Percentiles rank a stretch among this genome's conserved stretches.
Evolutionary conservation across 164 flowering plant species (phyloP).

Genomic region (Saururus chinensis): DNA sequence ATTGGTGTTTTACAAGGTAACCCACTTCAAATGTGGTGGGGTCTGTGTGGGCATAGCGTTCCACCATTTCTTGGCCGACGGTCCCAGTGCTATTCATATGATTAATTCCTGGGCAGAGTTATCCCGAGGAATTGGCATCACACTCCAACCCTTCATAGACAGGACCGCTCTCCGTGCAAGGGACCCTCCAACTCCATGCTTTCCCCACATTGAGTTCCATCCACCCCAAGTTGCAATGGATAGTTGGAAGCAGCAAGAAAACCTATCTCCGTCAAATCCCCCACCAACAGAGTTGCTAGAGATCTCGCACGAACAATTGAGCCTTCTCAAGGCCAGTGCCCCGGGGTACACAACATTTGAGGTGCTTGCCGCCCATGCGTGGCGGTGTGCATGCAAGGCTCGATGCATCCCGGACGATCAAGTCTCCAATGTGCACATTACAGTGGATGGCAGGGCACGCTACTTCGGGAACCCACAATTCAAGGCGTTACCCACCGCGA

Average conservation of each 20-base stretch:
- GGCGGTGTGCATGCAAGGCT: conserved; percentile 33
- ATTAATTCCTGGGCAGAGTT: conserved; percentile 61
- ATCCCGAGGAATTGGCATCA: conserved; percentile 32
- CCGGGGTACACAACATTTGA: conserved; percentile 26
- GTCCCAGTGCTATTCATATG: conserved; percentile 54
- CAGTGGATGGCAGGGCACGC: conserved; percentile 15
- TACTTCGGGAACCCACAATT: conserved; percentile 26
- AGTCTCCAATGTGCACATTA: conserved; percentile 6
- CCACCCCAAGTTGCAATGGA: conserved; percentile 28
- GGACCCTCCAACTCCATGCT: conserved; percentile 45
- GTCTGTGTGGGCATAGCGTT: conserved; percentile 37
- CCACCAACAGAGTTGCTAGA: conserved; percentile 27
- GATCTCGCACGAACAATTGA: conserved; percentile 34
- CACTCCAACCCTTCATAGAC: conserved; percentile 52
- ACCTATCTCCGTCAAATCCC: conserved; percentile 17
- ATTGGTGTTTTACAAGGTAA: no score
- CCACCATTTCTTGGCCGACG: conserved; percentile 65
- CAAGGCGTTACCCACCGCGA: not conserved
- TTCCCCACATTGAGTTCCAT: conserved; percentile 54
- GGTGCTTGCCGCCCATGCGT: conserved; percentile 19
- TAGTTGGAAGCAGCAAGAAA: not conserved
- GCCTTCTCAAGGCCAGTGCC: conserved; percentile 32
- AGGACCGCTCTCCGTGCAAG: conserved; percentile 46
- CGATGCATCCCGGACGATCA: conserved; percentile 10
- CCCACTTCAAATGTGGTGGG: conserved; percentile 26